A percentile compares a stretch with the other conserved stretches of the same genome.
phyloP scores from a whole-genome alignment of 1,139 yeast genomes.

The Meyerozyma smithsonii region DNA sequence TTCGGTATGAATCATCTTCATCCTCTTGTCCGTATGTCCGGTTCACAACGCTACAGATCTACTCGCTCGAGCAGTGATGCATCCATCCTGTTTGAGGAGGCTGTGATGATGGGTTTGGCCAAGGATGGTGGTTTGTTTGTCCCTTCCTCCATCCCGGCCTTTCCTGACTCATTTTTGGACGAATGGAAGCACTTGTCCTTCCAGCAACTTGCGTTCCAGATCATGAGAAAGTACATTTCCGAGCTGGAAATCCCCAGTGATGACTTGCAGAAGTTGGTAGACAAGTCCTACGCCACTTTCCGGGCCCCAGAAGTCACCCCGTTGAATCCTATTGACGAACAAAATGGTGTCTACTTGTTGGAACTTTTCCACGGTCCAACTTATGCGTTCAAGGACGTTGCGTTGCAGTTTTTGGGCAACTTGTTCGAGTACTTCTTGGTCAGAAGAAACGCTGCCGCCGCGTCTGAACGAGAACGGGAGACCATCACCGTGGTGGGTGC shows the following conservation, averaged over 20 bases:
- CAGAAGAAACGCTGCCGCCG: conserved; percentile 66
- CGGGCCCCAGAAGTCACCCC: conserved; percentile 88
- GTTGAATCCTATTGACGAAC: conserved; percentile 51
- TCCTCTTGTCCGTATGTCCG: background rate
- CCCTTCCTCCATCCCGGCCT: conserved; percentile 75
- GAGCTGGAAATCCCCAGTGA: conserved; percentile 63
- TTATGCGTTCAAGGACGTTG: conserved; percentile 97
- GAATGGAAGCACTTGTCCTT: conserved; percentile 75
- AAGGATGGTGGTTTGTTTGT: conserved; percentile 93
- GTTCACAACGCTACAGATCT: conserved; percentile 70
- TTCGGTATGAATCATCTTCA: background rate
- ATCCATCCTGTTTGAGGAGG: conserved; percentile 78
- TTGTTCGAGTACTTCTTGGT: conserved; percentile 85
- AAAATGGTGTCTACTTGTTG: conserved; percentile 63
- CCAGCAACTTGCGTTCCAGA: conserved; percentile 80
- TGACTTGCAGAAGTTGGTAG: conserved; percentile 60
- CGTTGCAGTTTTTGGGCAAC: conserved; percentile 95
- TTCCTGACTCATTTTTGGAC: conserved; percentile 53
- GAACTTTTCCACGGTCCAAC: conserved; percentile 99
- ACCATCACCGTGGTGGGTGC: conserved; percentile 96
- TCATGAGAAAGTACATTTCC: conserved; percentile 74
- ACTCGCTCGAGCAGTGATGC: conserved; percentile 65
- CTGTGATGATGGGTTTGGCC: conserved; percentile 90
- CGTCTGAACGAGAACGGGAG: conserved; percentile 59
- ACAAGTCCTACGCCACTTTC: conserved; percentile 82